A percentile compares a stretch with the other conserved stretches of the same genome.
Evolutionary conservation across 768 basidiomycete species (phyloP).

Genomic region (Mycena floridula): DNA sequence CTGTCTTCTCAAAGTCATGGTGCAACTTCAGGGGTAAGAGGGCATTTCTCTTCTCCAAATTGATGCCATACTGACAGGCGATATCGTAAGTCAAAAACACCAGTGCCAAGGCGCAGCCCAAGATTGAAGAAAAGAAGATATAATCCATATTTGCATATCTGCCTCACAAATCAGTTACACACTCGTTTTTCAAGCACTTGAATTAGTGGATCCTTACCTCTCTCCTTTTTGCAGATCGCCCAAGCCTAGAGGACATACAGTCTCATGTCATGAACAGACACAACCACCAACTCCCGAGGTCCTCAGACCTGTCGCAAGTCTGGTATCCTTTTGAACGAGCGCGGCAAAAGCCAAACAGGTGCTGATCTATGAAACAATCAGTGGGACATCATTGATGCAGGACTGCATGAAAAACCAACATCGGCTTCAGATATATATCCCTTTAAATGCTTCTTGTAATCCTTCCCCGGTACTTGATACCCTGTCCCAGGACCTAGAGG

Average conservation of each 20-base stretch:
- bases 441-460: slow-evolving; percentile 4
- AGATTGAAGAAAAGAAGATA: too few relatives aligned
- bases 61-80: too few relatives aligned
- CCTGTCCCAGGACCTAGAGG: slow-evolving; percentile 7
- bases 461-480: slow-evolving; percentile 9
- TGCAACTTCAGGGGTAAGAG: too few relatives aligned
- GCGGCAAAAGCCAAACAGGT: background rate
- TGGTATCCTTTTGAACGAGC: too few relatives aligned
- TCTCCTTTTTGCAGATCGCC: background rate
- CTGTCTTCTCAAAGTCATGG: too few relatives aligned
- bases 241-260: background rate
- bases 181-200: too few relatives aligned
- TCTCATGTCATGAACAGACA: background rate
- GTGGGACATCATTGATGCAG: background rate
- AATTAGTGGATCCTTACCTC: slow-evolving; percentile 1
- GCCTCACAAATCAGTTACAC: too few relatives aligned
- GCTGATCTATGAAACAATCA: background rate
- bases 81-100: too few relatives aligned
- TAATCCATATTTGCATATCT: too few relatives aligned
- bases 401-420: background rate
- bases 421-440: slow-evolving; percentile 4
- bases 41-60: too few relatives aligned
- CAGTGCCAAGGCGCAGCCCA: too few relatives aligned
- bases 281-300: background rate
- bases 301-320: background rate